Percentiles rank a stretch among this genome's conserved stretches.
Evolutionary conservation across 106 monocot genomes (phyloP).

Genomic region (Allium cepa): DNA sequence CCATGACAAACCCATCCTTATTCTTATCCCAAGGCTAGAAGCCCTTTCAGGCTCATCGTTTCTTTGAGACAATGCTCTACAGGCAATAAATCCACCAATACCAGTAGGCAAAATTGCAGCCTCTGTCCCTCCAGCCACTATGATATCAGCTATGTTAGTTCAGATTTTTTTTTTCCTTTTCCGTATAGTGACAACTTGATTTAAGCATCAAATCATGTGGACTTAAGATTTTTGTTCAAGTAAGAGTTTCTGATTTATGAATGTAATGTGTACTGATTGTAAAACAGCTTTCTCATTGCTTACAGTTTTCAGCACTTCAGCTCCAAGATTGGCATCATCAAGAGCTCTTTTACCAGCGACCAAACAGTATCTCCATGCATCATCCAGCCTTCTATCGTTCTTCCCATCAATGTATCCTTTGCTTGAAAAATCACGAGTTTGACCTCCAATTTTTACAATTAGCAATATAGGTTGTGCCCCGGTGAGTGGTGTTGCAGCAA

Average conservation of each 20-base stretch:
- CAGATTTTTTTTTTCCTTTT: too few relatives aligned
- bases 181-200: too few relatives aligned
- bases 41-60: constrained; percentile 9
- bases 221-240: too few relatives aligned
- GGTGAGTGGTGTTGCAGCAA: too few relatives aligned
- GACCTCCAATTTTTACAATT: constrained; percentile 8
- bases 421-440: constrained; percentile 15
- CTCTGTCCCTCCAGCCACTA: too few relatives aligned
- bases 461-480: too few relatives aligned
- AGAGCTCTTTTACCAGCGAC: constrained; percentile 33
- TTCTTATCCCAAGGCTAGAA: constrained; percentile 9
- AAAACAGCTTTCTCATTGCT: constrained; percentile 5
- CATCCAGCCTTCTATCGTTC: constrained; percentile 16
- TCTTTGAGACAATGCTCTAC: constrained; percentile 8
- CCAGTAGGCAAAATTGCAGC: too few relatives aligned
- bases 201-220: too few relatives aligned
- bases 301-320: constrained; percentile 15
- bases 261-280: too few relatives aligned
- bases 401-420: constrained; percentile 15
- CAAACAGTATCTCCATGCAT: constrained; percentile 27
- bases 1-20: too few relatives aligned
- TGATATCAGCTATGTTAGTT: too few relatives aligned
- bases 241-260: too few relatives aligned
- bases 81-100: constrained; percentile 3
- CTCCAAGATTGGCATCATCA: constrained; percentile 18